A percentile compares a stretch with the other conserved stretches of the same genome.
Conservation (phyloP, 441 rosid genomes). For the Theobroma grandiflorum region DNA sequence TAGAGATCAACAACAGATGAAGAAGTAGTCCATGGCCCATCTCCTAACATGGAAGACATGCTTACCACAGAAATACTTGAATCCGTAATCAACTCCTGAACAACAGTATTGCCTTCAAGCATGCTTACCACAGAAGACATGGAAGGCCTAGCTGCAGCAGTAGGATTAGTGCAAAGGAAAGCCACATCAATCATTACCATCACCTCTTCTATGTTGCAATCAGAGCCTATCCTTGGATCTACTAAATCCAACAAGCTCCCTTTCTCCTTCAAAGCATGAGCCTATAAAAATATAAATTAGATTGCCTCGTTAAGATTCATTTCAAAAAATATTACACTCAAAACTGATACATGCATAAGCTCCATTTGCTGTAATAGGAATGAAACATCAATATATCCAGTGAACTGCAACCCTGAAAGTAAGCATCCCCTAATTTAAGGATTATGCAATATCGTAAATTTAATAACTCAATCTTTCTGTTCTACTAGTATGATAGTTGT, state of each 20-base stretch:
- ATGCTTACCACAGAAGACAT: slow-evolving; percentile 76
- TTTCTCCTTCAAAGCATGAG: background rate
- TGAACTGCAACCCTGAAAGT: no score
- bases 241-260: slow-evolving; percentile 37
- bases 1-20: slow-evolving; percentile 51
- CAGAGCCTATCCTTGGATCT: slow-evolving; percentile 52
- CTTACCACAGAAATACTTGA: background rate
- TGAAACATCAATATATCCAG: background rate
- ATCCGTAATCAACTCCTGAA: no score
- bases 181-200: slow-evolving; percentile 62
- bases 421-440: no score
- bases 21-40: slow-evolving; percentile 33
- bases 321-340: no score
- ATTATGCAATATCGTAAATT: no score
- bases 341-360: background rate
- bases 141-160: slow-evolving; percentile 55
- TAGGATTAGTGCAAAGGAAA: slow-evolving; percentile 51
- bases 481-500: background rate
- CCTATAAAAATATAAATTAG: background rate
- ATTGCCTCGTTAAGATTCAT: background rate
- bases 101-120: slow-evolving; percentile 54
- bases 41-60: slow-evolving; percentile 18
- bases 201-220: slow-evolving; percentile 55
- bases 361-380: background rate
- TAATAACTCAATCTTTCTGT: no score